Evolutionary conservation across 306 rosid genomes (phyloP), one percentile per base, ranked within the genome.

Genomic region (Aeschynomene evenia): DNA sequence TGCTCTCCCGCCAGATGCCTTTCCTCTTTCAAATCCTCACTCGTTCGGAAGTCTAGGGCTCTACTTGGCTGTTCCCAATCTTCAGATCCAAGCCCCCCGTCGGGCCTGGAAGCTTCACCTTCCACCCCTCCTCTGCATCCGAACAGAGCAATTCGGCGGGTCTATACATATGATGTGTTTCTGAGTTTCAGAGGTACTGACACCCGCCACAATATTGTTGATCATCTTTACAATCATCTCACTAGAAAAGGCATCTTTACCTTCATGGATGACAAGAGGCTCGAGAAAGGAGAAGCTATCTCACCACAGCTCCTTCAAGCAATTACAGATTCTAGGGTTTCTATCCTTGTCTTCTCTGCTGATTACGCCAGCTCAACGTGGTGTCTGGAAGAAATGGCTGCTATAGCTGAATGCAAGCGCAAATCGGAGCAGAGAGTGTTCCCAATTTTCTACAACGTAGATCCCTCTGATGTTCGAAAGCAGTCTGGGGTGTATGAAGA

Each of bases 181-280:
- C 7, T 77, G 9, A 70, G 81, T 63, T 77, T 77, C 18, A 22
- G 81, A 13, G 73, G 81, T 0, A 0, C 54, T 1, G 80, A 75
- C 26, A 58, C 80, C 0, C 68, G 79, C 18, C 46, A 59, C 63
- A 36, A 19, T 34, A 31, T 70, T 2, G 51, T 40, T 6, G 76
- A 37, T 43, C 81, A 62, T 62, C 76, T 77, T 6, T 62, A 62
- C 45, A 6, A 19, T 6, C 51, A 63, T 22, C 76, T 77, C 9
- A 16, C 5, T 3, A 16, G 24, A 3, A 70, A 70, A 2, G 76
- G 81, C 1, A n/a, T 77, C 11, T 61, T 28, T 1, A 37, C 31
- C 14, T 62, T 69, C 28, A 69, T 8, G 51, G 81, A 77, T 52
- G 81, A 77, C 31, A 14, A 26, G 8, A 26, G 11, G 29, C 69